Conservation (phyloP, 164 flowering plant species). For the Malania oleifera region DNA sequence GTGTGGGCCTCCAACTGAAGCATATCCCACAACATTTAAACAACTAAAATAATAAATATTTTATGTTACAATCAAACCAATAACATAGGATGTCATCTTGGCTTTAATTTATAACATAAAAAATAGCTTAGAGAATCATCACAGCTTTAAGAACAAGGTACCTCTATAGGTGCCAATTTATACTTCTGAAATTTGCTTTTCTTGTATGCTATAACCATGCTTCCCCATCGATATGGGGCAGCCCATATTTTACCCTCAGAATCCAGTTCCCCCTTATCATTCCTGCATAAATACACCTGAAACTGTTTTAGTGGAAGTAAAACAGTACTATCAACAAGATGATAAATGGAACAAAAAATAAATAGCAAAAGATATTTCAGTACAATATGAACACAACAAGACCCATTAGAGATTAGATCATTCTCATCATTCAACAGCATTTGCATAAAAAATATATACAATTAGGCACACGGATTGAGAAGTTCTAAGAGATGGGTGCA, state of each 20-base stretch:
- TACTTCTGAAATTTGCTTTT: conserved; percentile 66
- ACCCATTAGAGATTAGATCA: no score
- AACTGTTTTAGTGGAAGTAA: conserved; percentile 25
- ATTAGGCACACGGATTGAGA: no score
- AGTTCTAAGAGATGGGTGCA: no score
- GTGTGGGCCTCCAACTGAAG: no score
- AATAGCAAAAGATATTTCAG: not conserved
- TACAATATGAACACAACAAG: not conserved
- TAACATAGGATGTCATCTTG: no score
- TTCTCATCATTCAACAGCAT: not conserved
- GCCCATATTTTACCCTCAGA: conserved; percentile 76
- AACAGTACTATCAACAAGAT: not conserved
- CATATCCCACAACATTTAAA: no score
- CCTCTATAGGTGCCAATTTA: conserved; percentile 79
- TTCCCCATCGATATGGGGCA: conserved; percentile 95
- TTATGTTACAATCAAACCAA: no score
- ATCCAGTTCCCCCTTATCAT: conserved; percentile 57
- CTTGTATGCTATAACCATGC: conserved; percentile 93
- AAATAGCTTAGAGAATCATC: not conserved
- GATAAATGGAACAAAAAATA: not conserved
- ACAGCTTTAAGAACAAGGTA: conserved; percentile 16
- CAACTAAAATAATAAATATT: no score
- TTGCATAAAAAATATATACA: not conserved
- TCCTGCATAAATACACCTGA: conserved; percentile 89
- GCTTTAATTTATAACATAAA: not conserved